Evolutionary conservation across 257 asterid species (phyloP), one percentile per base, ranked within the genome.

Genomic region (Solanum okadae): DNA sequence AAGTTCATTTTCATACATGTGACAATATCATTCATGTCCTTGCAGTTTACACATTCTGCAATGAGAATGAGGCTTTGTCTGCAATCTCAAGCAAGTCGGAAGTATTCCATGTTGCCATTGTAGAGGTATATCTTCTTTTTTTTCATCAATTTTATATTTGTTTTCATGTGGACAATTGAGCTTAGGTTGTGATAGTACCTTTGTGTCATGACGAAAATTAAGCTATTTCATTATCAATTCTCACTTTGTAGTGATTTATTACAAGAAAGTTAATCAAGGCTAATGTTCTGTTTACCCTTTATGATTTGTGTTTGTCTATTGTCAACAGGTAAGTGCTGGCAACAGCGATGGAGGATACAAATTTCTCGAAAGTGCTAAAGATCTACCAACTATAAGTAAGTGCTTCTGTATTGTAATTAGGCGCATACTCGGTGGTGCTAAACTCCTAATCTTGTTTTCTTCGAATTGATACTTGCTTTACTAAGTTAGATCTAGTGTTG

Each of bases 311-410:
- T 31, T 1, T 82, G 70, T 10, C 0, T 29, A 49, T 82, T 82
- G 44, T 82, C 86, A 20, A 42, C 88, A 92, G 93, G 93, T 92
- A 73, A 91, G 86, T 87, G 14, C 75, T 63, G 86, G 88, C 87
- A 89, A 87, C 87, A 88, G 75, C 16, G 86, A 85, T 46, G 92
- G 89, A 63, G 88, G 87, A 27, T 84, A 88, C 88, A 87, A 86
- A 68, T 92, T 91, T 90, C 93, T 92, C n/a, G 90, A 89, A 83
- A 87, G 82, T 35, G 92, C 88, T 18, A 91, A 88, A 75, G 91
- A 89, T 63, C 76, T 92, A 88, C 93, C 94, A 46, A 90, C 92
- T 14, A 88, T 92, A 86, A 88, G 94, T 92, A 89, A 90, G 94
- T 89, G 70, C 70, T 49, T 49, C 70, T 31, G 68, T 49, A 18